Evolutionary conservation across 305 asterid species (phyloP).

Genomic region (Fraxinus sp.): DNA sequence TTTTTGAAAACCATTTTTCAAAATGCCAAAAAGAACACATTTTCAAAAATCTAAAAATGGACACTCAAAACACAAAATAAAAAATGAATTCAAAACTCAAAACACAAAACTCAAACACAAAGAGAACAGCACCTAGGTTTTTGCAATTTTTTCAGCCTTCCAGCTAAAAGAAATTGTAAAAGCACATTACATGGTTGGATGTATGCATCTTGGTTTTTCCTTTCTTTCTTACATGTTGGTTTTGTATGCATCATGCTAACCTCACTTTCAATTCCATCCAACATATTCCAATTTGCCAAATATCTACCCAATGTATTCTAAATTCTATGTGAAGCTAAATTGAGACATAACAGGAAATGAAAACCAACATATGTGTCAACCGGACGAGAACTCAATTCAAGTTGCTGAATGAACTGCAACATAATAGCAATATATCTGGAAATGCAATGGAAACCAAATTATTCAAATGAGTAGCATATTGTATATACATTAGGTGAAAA

Average conservation of each 20-base stretch:
- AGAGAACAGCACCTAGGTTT: not conserved
- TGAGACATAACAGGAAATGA: not conserved
- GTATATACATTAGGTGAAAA: conserved; percentile 1
- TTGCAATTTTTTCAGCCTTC: not conserved
- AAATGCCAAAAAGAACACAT: no score
- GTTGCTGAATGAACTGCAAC: conserved; percentile 3
- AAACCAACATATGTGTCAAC: conserved; percentile 9
- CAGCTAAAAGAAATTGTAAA: not conserved
- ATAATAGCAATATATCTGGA: not conserved
- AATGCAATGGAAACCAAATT: conserved; percentile 1
- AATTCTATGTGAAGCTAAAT: conserved; percentile 9
- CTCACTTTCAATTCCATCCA: not conserved
- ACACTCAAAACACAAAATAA: no score
- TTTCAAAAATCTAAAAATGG: no score
- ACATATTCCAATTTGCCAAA: not conserved
- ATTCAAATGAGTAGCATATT: conserved; percentile 9
- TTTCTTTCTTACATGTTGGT: not conserved
- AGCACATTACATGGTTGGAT: not conserved
- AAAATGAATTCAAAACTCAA: no score
- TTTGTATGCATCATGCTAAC: conserved; percentile 2
- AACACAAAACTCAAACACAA: no score
- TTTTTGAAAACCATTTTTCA: no score
- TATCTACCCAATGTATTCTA: not conserved
- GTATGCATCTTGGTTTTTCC: conserved; percentile 5
- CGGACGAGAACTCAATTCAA: not conserved